phyloP scores from a whole-genome alignment of 2,329 filamentous ascomycete genomes.

The Lanzia echinophila region DNA sequence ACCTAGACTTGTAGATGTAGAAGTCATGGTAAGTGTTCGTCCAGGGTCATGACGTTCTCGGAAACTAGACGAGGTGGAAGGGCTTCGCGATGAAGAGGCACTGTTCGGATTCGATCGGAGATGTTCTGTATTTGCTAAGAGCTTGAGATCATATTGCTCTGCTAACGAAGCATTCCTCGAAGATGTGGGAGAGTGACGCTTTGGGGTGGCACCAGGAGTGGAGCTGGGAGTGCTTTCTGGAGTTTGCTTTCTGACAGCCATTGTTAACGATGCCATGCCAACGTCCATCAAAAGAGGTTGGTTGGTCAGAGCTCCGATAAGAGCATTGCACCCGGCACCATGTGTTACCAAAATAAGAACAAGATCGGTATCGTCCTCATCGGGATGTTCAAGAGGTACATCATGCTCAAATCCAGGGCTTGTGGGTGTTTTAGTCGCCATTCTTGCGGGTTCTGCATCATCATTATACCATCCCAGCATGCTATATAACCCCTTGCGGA shows the following conservation, averaged over 20 bases:
- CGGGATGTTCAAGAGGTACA: conserved; percentile 33
- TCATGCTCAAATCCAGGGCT: conserved; percentile 29
- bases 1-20: conserved; percentile 22
- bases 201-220: conserved; percentile 26
- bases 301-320: conserved; percentile 86
- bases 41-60: conserved; percentile 22
- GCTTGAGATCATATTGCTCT: conserved; percentile 64
- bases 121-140: conserved; percentile 72
- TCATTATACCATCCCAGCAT: conserved; percentile 77
- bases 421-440: conserved; percentile 41
- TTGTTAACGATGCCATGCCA: conserved; percentile 81
- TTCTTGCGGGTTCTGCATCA: conserved; percentile 45
- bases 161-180: conserved; percentile 40
- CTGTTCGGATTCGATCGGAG: conserved; percentile 42
- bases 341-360: conserved; percentile 88
- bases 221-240: conserved; percentile 17
- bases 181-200: conserved; percentile 34
- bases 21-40: conserved; percentile 7
- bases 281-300: conserved; percentile 89
- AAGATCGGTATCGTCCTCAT: conserved; percentile 62
- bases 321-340: conserved; percentile 89
- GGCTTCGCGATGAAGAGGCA: conserved; percentile 31
- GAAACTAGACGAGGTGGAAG: conserved; percentile 26
- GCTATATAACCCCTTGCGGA: conserved; percentile 69
- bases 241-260: conserved; percentile 60